Evolutionary conservation across 495 filamentous ascomycete genomes (phyloP), one percentile per base, ranked within the genome.

Genomic region (Penicillium bialowiezense): DNA sequence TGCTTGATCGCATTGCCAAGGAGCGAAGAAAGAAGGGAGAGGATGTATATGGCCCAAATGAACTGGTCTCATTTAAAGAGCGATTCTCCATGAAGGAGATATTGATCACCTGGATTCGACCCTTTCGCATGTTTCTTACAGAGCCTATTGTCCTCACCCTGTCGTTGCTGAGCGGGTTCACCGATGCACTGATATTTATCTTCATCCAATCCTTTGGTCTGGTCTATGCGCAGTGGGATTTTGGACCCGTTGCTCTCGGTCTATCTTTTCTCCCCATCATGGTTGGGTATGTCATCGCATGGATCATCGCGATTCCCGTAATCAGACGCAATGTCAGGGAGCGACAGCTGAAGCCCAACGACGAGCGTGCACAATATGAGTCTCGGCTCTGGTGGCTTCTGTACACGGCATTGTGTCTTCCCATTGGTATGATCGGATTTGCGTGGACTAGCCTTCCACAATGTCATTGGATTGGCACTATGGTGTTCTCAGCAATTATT

Each of bases 181-280:
- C 74, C 21, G 85, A 89, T 54, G 83, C 84, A 28, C 72, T 89
- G 23, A 85, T 89, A 61, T 87, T 87, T 71, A 85, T 81, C 65
- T 85, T 86, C 62, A 76, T 86, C 45, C 77, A 86, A 51, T 80
- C 79, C 0, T 83, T 84, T 58, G 52, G 52, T 0, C 72, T 81
- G 10, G 80, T 86, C 7, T 87, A 81, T 60, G 57, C 69, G 36
- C 81, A 84, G 52, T 87, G 81, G 81, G 62, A 64, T 14, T 87
- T 86, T 56, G 67, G 65, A n/a, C 65, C 71, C 10, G 69, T 77
- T 14, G 58, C 73, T 18, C 59, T 76, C 9, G 82, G 82, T 1
- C 66, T 86, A 29, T 64, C 81, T 81, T 87, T 44, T 44, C 28
- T 44, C 7, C 41, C 41, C 47, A 69, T 78, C 19, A 44, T 85